These are phyloP conservation scores for Discostella pseudostelligera DNA, from an alignment of 108 stramenopile genomes.

Conservation along the genomic window DNA sequence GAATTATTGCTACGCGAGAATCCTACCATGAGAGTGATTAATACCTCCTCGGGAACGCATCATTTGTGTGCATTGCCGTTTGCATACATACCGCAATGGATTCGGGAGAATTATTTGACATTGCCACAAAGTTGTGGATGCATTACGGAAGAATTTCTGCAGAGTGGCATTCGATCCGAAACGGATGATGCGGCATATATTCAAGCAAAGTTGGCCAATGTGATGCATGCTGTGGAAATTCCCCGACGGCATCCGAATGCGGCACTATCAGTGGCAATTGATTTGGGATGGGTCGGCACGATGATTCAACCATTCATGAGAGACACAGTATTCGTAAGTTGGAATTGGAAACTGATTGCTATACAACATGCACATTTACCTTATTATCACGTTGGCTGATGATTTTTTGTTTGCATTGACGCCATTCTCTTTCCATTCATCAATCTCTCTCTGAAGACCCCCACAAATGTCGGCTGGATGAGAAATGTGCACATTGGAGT, in stretches of 20 bases:
- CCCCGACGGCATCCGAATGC: slow-evolving; percentile 24
- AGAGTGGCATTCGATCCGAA: slow-evolving; percentile 5
- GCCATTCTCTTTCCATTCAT: no score
- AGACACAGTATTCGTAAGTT: slow-evolving; percentile 2
- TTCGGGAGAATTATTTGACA: not conserved
- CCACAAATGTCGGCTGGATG: slow-evolving; percentile 39
- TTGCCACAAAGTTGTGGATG: slow-evolving; percentile 22
- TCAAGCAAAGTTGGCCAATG: slow-evolving; percentile 40
- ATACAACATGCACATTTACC: no score
- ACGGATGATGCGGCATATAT: slow-evolving; percentile 38
- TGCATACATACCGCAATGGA: slow-evolving; percentile 8
- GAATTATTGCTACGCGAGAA: slow-evolving; percentile 28
- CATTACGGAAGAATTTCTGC: slow-evolving; percentile 29
- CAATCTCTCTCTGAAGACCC: slow-evolving; percentile 8
- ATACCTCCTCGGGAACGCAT: slow-evolving; percentile 36
- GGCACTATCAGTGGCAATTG: slow-evolving; percentile 32
- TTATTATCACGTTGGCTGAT: not conserved
- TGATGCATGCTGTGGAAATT: slow-evolving; percentile 42
- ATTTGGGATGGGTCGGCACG: slow-evolving; percentile 46
- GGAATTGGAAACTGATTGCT: no score
- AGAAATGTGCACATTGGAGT: slow-evolving; percentile 23
- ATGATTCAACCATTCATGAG: slow-evolving; percentile 39
- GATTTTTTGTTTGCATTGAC: not conserved
- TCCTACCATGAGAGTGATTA: slow-evolving; percentile 36
- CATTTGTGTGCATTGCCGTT: slow-evolving; percentile 38